Evolutionary conservation across 306 rosid species (phyloP).

Genomic region (Cucurbita argyrosperma): DNA sequence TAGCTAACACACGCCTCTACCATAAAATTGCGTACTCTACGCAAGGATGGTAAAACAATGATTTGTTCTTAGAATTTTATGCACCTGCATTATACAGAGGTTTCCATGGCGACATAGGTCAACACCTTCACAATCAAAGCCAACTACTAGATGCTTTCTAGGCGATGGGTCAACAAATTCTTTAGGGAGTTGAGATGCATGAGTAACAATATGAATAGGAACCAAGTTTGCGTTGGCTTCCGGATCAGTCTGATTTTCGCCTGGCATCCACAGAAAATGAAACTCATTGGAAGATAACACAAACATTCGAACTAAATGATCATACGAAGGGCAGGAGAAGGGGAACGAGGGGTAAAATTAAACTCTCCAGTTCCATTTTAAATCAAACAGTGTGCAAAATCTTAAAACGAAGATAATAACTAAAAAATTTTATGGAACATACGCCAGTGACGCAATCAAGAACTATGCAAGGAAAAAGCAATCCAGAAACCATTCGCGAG

Average conservation of each 20-base stretch:
- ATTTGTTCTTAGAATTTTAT: not conserved
- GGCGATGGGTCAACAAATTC: constrained; percentile 71
- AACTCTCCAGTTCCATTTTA: not conserved
- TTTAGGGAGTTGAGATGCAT: constrained; percentile 62
- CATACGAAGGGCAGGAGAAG: not conserved
- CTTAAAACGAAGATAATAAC: not conserved
- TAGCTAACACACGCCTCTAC: not conserved
- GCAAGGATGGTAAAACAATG: not conserved
- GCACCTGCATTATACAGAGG: constrained; percentile 84
- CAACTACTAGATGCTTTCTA: constrained; percentile 35
- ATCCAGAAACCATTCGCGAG: not conserved
- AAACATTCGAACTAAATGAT: not conserved
- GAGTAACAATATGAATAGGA: constrained; percentile 55
- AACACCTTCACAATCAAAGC: constrained; percentile 90
- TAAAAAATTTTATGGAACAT: not conserved
- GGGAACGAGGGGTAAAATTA: not conserved
- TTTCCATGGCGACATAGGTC: constrained; percentile 72
- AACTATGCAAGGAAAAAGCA: not conserved
- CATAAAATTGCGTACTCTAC: not conserved
- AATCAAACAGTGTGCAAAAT: not conserved
- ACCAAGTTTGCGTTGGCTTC: constrained; percentile 27
- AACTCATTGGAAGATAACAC: not conserved
- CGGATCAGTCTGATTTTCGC: constrained; percentile 25
- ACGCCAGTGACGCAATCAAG: not conserved
- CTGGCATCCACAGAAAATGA: constrained; percentile 11